A percentile compares a stretch with the other conserved stretches of the same genome.
phyloP scores from a whole-genome alignment of 2,329 filamentous ascomycete species.

The Paramyrothecium roridum region DNA sequence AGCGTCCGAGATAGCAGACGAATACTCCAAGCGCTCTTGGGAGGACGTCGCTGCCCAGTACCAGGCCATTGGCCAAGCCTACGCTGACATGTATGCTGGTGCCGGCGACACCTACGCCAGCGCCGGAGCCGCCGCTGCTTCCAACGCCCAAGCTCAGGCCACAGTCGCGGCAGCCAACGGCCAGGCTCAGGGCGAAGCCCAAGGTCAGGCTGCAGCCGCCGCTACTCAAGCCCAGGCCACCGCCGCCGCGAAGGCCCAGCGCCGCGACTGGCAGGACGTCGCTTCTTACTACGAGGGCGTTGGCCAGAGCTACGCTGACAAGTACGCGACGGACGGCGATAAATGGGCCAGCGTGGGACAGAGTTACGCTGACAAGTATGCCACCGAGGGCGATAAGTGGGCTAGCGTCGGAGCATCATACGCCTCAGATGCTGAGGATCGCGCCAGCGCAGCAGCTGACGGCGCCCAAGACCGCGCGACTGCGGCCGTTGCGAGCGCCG shows the following conservation, averaged over 20 bases:
- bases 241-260: not conserved
- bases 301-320: not conserved
- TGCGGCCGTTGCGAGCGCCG: constrained; percentile 4
- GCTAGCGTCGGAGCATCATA: not conserved
- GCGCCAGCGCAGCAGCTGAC: constrained; percentile 10
- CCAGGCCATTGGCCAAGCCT: constrained; percentile 1
- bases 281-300: not conserved
- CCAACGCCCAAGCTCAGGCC: not conserved
- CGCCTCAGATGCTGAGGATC: not conserved
- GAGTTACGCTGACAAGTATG: too few relatives aligned
- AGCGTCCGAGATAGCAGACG: not conserved
- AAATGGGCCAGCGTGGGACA: not conserved
- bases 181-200: not conserved
- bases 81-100: not conserved
- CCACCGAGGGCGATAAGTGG: not conserved
- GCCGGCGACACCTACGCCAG: not conserved
- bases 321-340: not conserved
- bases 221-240: not conserved
- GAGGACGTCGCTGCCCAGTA: constrained; percentile 26
- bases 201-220: not conserved
- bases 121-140: not conserved
- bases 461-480: constrained; percentile 8
- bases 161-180: not conserved
- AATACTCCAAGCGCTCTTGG: not conserved
- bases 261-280: not conserved